phyloP scores from a whole-genome alignment of 768 basidiomycete genomes.

The Pseudohyphozyma bogoriensis region DNA sequence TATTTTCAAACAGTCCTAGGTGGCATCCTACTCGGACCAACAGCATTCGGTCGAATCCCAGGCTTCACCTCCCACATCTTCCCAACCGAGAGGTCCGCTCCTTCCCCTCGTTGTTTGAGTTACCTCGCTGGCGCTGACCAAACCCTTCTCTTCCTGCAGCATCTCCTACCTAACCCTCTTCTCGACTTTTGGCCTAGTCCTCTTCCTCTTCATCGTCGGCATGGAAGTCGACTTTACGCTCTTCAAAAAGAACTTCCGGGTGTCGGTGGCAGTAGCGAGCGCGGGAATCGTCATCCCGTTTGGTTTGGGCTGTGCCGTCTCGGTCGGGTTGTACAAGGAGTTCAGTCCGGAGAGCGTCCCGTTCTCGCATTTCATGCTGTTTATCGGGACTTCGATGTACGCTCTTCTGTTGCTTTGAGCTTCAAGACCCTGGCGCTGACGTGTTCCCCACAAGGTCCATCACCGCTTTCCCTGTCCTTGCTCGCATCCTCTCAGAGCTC shows the following conservation, averaged over 20 bases:
- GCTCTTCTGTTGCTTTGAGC: background rate
- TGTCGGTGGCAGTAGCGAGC: conserved; percentile 52
- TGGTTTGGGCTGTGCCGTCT: conserved; percentile 63
- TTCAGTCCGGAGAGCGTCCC: conserved; percentile 50
- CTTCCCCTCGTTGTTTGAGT: background rate
- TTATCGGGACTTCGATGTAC: background rate
- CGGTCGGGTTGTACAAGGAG: conserved; percentile 62
- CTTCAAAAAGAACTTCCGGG: conserved; percentile 53
- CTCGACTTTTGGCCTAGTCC: conserved; percentile 51
- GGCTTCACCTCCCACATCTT: conserved; percentile 74
- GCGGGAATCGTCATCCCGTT: conserved; percentile 68
- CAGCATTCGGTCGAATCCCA: conserved; percentile 52
- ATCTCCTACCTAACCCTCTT: conserved; percentile 57
- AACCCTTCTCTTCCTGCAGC: background rate
- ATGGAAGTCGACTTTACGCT: conserved; percentile 69
- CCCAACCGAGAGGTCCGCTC: conserved; percentile 41
- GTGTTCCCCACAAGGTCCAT: conserved; percentile 66
- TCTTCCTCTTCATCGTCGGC: conserved; percentile 61
- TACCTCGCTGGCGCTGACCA: background rate
- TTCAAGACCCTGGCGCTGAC: conserved; percentile 30
- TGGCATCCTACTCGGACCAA: conserved; percentile 70
- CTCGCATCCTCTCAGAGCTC: conserved; percentile 62
- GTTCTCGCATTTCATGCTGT: conserved; percentile 61
- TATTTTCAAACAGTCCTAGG: no score
- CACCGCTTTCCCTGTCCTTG: conserved; percentile 51